Percentiles rank a stretch among this genome's conserved stretches.
These are phyloP conservation scores for Verticillium tricorpus DNA, from an alignment of 2,329 filamentous ascomycete genomes.

Conservation along the genomic window DNA sequence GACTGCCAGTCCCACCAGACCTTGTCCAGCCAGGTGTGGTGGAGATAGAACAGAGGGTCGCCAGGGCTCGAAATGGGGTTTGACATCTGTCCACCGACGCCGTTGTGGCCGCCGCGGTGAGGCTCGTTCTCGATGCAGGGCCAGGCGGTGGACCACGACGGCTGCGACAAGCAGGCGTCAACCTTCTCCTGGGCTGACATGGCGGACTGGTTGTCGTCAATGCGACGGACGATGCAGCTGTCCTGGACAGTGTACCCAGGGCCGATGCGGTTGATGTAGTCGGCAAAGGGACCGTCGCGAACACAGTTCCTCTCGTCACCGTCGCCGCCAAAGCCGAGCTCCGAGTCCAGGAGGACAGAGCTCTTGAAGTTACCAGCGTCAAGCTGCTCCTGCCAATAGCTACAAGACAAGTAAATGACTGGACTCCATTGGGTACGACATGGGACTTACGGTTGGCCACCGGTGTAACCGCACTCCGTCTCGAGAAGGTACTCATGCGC, in stretches of 20 bases:
- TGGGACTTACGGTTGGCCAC: constrained; percentile 17
- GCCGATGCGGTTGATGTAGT: constrained; percentile 12
- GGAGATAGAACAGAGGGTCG: constrained; percentile 25
- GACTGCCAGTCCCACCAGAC: constrained; percentile 20
- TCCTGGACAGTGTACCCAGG: constrained; percentile 7
- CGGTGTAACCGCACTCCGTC: constrained; percentile 21
- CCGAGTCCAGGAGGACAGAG: constrained; percentile 9
- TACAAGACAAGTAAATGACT: neutral
- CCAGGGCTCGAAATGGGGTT: constrained; percentile 19
- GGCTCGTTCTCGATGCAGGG: constrained; percentile 21
- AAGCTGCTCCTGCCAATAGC: constrained; percentile 10
- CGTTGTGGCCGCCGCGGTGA: constrained; percentile 20
- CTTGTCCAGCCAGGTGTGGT: constrained; percentile 21
- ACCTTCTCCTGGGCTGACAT: neutral
- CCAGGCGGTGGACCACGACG: constrained; percentile 13
- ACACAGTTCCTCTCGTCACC: constrained; percentile 3
- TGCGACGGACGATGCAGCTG: constrained; percentile 1
- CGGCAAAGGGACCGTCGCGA: constrained; percentile 1
- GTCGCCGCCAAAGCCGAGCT: constrained; percentile 11
- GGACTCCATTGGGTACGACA: neutral
- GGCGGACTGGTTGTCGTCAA: neutral
- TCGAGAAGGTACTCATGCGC: constrained; percentile 21
- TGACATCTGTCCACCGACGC: constrained; percentile 15
- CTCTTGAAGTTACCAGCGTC: constrained; percentile 6
- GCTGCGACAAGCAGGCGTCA: neutral